Evolutionary conservation across 768 basidiomycete genomes (phyloP).

Genomic region (Tubosaeta sp.): DNA sequence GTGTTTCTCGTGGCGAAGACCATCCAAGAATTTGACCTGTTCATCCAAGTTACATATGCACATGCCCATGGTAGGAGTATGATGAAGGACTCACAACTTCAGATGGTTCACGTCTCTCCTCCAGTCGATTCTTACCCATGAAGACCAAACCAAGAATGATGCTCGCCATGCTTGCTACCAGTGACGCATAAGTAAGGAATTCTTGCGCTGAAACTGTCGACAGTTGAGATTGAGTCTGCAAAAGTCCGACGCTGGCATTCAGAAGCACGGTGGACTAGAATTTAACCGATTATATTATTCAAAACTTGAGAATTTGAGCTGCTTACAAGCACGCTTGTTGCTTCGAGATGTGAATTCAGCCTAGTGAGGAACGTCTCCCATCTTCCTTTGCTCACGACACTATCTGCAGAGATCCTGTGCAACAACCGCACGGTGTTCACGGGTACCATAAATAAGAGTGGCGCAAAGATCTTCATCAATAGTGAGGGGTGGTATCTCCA

Average conservation of each 20-base stretch:
- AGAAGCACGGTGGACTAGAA: slow-evolving; percentile 52
- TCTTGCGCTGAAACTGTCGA: slow-evolving; percentile 25
- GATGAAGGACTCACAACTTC: slow-evolving; percentile 32
- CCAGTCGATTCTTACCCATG: slow-evolving; percentile 37
- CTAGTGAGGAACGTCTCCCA: slow-evolving; percentile 45
- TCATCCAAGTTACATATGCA: not conserved
- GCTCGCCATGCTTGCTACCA: slow-evolving; percentile 38
- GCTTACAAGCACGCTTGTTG: slow-evolving; percentile 50
- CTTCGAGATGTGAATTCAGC: slow-evolving; percentile 47
- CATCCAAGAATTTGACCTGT: slow-evolving; percentile 15
- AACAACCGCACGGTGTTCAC: slow-evolving; percentile 42
- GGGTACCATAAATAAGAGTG: slow-evolving; percentile 48
- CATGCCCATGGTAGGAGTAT: not conserved
- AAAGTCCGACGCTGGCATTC: slow-evolving; percentile 55
- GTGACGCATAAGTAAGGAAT: slow-evolving; percentile 42
- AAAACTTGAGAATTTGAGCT: not conserved
- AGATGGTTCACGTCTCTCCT: slow-evolving; percentile 25
- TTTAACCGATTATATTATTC: not conserved
- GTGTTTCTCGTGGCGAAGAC: slow-evolving; percentile 22
- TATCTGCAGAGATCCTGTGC: slow-evolving; percentile 49
- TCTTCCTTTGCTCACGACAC: slow-evolving; percentile 34
- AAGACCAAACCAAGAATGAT: slow-evolving; percentile 44
- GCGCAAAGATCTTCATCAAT: slow-evolving; percentile 36
- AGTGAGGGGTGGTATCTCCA: slow-evolving; percentile 29
- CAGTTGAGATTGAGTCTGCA: slow-evolving; percentile 45